Conservation (phyloP, 2,329 filamentous ascomycete genomes). For the Diaporthe batatas region DNA sequence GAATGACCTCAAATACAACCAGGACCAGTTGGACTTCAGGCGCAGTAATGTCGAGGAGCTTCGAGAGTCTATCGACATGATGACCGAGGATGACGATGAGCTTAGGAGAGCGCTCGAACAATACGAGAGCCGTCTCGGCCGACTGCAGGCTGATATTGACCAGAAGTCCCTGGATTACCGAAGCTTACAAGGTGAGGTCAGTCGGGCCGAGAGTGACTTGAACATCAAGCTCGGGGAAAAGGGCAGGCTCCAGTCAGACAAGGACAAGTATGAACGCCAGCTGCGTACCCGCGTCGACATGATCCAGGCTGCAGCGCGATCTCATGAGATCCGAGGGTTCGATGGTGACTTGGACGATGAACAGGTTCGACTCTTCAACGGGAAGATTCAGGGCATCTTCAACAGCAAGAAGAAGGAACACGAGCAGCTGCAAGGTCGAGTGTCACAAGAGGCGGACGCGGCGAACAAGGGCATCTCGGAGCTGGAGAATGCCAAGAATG, state of each 20-base stretch:
- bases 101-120: slow-evolving; percentile 79
- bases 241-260: slow-evolving; percentile 87
- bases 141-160: slow-evolving; percentile 74
- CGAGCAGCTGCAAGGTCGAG: slow-evolving; percentile 80
- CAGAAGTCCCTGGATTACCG: slow-evolving; percentile 74
- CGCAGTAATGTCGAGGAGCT: slow-evolving; percentile 79
- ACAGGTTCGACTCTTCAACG: slow-evolving; percentile 82
- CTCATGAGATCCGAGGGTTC: slow-evolving; percentile 86
- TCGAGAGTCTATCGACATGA: slow-evolving; percentile 78
- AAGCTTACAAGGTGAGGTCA: slow-evolving; percentile 69
- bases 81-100: slow-evolving; percentile 82
- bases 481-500: slow-evolving; percentile 80
- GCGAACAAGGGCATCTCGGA: slow-evolving; percentile 80
- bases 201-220: slow-evolving; percentile 59
- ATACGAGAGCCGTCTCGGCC: slow-evolving; percentile 80
- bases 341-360: slow-evolving; percentile 82
- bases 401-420: slow-evolving; percentile 84
- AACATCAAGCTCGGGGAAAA: slow-evolving; percentile 72
- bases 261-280: slow-evolving; percentile 87
- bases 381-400: slow-evolving; percentile 79
- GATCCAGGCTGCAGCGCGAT: slow-evolving; percentile 81
- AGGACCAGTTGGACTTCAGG: slow-evolving; percentile 78
- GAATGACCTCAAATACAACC: slow-evolving; percentile 81
- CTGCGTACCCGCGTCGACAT: slow-evolving; percentile 77
- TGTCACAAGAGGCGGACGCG: slow-evolving; percentile 78